phyloP scores from a whole-genome alignment of 176 grass and related monocot species.

The Aegilops sharonensis region DNA sequence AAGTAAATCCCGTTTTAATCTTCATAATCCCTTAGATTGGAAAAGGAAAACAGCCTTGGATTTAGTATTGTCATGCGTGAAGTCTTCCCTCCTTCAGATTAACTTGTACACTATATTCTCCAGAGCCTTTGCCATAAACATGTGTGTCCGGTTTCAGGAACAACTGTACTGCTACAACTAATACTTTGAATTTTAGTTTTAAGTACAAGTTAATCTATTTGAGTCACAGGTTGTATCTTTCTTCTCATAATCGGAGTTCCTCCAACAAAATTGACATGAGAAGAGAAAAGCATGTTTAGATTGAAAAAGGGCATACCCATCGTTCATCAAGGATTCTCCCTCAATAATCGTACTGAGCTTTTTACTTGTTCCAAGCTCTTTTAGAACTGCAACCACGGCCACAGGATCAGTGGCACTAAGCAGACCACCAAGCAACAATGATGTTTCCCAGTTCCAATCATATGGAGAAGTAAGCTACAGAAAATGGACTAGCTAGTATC shows the following conservation, averaged over 20 bases:
- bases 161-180: neutral
- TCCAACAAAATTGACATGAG: neutral
- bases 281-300: neutral
- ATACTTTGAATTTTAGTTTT: neutral
- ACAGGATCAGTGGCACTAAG: conserved; percentile 96
- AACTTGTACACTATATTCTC: neutral
- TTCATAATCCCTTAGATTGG: neutral
- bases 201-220: neutral
- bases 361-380: conserved; percentile 91
- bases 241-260: neutral
- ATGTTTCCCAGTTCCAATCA: conserved; percentile 86
- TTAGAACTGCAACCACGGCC: conserved; percentile 80
- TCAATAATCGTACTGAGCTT: conserved; percentile 87
- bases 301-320: conserved; percentile 55
- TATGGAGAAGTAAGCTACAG: conserved; percentile 74
- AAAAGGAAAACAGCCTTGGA: neutral
- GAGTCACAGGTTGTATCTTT: neutral
- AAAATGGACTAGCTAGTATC: conserved; percentile 26
- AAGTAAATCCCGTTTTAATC: neutral
- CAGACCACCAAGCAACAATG: conserved; percentile 81
- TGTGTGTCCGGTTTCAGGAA: neutral
- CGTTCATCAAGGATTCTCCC: conserved; percentile 93
- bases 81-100: neutral
- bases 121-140: neutral
- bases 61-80: neutral